Conservation (phyloP, 257 asterid genomes). For the Capsicum rhomboideum region DNA sequence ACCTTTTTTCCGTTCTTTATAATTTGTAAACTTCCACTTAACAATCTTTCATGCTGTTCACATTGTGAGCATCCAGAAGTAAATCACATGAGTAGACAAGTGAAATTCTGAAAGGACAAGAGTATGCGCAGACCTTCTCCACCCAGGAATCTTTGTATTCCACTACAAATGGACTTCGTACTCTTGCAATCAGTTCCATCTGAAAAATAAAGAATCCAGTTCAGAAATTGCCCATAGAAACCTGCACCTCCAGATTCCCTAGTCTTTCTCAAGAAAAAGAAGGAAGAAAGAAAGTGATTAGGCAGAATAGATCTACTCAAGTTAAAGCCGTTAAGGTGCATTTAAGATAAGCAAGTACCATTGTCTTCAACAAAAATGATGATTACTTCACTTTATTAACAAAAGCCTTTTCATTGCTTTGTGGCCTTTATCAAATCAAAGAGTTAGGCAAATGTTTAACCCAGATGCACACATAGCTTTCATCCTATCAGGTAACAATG, state of each 20-base stretch:
- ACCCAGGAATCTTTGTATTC: conserved; percentile 99
- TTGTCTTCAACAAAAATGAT: neutral
- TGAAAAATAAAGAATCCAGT: conserved; percentile 23
- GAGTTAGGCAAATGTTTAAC: neutral
- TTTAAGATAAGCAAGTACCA: neutral
- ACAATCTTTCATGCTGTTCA: neutral
- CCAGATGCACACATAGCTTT: neutral
- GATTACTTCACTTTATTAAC: neutral
- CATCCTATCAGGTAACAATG: neutral
- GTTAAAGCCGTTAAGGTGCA: neutral
- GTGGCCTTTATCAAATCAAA: neutral
- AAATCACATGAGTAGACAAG: neutral
- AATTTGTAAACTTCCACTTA: neutral
- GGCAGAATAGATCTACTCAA: neutral
- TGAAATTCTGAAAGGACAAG: neutral
- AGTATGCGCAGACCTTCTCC: conserved; percentile 62
- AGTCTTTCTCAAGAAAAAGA: neutral
- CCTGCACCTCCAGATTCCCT: neutral
- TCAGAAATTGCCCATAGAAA: neutral
- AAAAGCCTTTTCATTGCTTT: neutral
- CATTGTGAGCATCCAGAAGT: neutral
- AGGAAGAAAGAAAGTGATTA: neutral
- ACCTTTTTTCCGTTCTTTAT: neutral
- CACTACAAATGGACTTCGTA: conserved; percentile 68
- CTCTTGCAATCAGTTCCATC: conserved; percentile 98